Percentiles rank a stretch among this genome's conserved stretches.
phyloP scores from a whole-genome alignment of 2,329 filamentous ascomycete genomes.

The Anthostomella pinea region DNA sequence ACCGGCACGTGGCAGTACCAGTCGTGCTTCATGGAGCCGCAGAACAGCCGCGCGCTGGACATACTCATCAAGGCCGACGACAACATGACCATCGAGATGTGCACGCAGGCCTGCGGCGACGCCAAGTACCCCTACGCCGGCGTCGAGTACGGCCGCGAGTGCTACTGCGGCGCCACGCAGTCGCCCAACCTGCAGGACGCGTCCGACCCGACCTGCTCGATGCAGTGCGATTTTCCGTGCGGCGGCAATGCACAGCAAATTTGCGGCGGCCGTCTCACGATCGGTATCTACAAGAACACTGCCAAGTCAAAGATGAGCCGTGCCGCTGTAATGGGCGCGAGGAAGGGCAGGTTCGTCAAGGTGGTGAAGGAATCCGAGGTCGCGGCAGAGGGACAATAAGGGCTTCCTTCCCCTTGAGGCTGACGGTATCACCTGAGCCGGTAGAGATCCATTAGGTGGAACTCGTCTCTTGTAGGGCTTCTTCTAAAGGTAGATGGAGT shows the following conservation, averaged over 20 bases:
- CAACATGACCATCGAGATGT: slow-evolving; percentile 12
- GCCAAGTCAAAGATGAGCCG: slow-evolving; percentile 2
- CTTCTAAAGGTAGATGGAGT: too few relatives aligned
- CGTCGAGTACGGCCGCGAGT: slow-evolving; percentile 13
- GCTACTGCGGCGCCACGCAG: slow-evolving; percentile 8
- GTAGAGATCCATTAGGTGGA: too few relatives aligned
- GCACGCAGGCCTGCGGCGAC: slow-evolving; percentile 5
- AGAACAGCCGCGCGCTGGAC: slow-evolving; percentile 5
- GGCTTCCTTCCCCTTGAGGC: too few relatives aligned
- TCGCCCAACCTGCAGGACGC: slow-evolving; percentile 11
- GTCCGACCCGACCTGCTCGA: slow-evolving; percentile 16
- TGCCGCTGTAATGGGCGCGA: slow-evolving; percentile 4
- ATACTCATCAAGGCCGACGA: slow-evolving; percentile 9
- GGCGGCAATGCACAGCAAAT: slow-evolving; percentile 14
- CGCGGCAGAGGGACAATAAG: not conserved
- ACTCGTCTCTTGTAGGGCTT: too few relatives aligned
- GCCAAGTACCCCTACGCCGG: slow-evolving; percentile 7
- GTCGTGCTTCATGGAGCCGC: slow-evolving; percentile 14
- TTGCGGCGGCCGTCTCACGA: slow-evolving; percentile 13
- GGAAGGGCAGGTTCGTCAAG: slow-evolving; percentile 15
- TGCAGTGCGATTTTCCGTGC: slow-evolving; percentile 21
- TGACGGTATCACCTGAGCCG: too few relatives aligned
- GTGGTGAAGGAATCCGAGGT: slow-evolving; percentile 1
- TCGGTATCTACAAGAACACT: slow-evolving; percentile 10
- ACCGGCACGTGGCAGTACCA: slow-evolving; percentile 7